Evolutionary conservation across 176 grass and related monocot genomes (phyloP), one percentile per base, ranked within the genome.

Genomic region (Phragmites australis): DNA sequence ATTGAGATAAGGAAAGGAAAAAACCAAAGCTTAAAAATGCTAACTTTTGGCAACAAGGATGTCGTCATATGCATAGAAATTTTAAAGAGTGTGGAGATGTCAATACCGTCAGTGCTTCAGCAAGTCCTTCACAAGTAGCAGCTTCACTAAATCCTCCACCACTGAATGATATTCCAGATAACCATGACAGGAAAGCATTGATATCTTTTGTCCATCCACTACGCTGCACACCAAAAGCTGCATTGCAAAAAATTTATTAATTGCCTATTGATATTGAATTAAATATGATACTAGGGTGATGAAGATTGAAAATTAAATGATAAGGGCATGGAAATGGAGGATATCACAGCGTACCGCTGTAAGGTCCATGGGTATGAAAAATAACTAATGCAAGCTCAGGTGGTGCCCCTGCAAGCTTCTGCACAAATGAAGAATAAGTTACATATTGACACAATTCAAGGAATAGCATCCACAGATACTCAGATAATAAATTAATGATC

Each of bases 161-260:
- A 76, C 74, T 88, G 81, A 99, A 99, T 60, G 70, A 61, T 63
- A 99, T 84, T 84, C 90, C 84, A 78, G 96, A 87, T 68, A 99
- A 62, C 92, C 90, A 91, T 71, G 83, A 81, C 73, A 95, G 74
- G 75, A 93, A 99, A 77, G 49, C 59, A 81, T 99, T 81, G 44
- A 64, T n/a, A 87, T 99, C 86, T 81, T 92, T 93, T 71, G 96
- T 95, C 96, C 96, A 99, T 69, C 96, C 90, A 82, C 90, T 93
- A 71, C 93, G 84, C 68, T 88, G 88, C 45, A 94, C 92, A 84
- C 57, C 29, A 76, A 91, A 95, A 91, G 86, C 96, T 99, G 71
- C 58, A 72, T 69, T 53, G 58, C 21, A 84, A 43, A 39, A 76
- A 58, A 40, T 77, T 49, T 52, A 76, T 75, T 57, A 77, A 47